These are phyloP conservation scores for Phaffomyces thermotolerans DNA, from an alignment of 805 yeast genomes.

Conservation along the genomic window DNA sequence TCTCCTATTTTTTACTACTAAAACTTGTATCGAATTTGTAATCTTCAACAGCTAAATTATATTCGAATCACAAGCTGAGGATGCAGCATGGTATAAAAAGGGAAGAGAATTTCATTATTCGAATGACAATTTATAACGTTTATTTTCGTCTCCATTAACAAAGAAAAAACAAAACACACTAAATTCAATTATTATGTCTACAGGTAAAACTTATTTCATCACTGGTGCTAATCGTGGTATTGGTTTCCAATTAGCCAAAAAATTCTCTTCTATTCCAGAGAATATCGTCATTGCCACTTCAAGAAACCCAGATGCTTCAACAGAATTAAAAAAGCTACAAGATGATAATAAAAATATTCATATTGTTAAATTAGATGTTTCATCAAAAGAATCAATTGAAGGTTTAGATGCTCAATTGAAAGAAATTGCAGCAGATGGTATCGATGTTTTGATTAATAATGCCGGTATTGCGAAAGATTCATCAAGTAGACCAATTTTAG, in stretches of 20 bases:
- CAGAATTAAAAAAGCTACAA: conserved; percentile 3
- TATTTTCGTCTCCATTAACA: not conserved
- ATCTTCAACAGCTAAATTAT: too few relatives aligned
- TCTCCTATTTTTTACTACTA: too few relatives aligned
- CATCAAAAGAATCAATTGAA: conserved; percentile 9
- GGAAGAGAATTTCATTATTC: too few relatives aligned
- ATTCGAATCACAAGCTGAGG: too few relatives aligned
- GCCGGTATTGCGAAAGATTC: conserved; percentile 8
- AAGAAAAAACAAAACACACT: not conserved
- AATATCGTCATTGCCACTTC: conserved; percentile 1
- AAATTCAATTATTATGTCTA: too few relatives aligned
- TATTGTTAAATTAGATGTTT: conserved; percentile 8
- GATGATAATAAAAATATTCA: conserved; percentile 2
- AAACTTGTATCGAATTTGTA: too few relatives aligned
- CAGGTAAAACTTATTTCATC: conserved; percentile 1
- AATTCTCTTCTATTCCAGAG: not conserved
- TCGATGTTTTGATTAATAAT: conserved; percentile 12
- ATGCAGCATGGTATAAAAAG: too few relatives aligned
- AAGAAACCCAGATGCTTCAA: not conserved
- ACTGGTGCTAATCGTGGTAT: conserved; percentile 8
- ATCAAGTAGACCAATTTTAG: not conserved
- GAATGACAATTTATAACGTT: too few relatives aligned
- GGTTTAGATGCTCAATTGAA: conserved; percentile 3
- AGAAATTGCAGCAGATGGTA: conserved; percentile 7
- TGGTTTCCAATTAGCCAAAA: conserved; percentile 4